phyloP scores from a whole-genome alignment of 495 filamentous ascomycete genomes.

The Amniculicola lignicola region DNA sequence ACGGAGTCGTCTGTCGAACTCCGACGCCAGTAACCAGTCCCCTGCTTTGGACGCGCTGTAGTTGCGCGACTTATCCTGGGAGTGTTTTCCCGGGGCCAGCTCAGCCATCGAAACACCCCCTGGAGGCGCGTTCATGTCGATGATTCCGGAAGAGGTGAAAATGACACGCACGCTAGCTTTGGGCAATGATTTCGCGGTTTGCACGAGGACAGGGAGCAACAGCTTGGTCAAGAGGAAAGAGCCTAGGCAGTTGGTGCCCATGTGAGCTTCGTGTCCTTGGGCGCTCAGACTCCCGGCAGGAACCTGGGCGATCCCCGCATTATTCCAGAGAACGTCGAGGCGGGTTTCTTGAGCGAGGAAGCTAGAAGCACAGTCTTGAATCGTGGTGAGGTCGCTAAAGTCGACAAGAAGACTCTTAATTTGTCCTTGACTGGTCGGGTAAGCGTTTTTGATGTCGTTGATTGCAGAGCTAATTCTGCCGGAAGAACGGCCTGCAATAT shows the following conservation, averaged over 20 bases:
- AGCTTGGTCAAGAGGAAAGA: conserved; percentile 10
- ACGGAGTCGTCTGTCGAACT: conserved; percentile 7
- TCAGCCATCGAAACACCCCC: conserved; percentile 1
- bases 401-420: conserved; percentile 35
- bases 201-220: conserved; percentile 1
- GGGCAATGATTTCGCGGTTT: conserved; percentile 18
- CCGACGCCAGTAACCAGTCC: conserved; percentile 16
- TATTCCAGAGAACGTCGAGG: conserved; percentile 54
- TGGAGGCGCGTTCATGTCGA: conserved; percentile 33
- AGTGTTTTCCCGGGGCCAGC: neutral
- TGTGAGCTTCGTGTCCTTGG: conserved; percentile 32
- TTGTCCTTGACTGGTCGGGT: neutral
- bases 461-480: conserved; percentile 38
- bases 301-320: conserved; percentile 46
- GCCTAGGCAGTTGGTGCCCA: conserved; percentile 24
- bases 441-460: conserved; percentile 16
- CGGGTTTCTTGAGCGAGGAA: conserved; percentile 44
- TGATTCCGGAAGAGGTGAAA: conserved; percentile 37
- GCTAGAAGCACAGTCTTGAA: conserved; percentile 42
- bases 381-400: conserved; percentile 46
- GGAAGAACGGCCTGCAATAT: conserved; percentile 51
- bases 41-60: conserved; percentile 21
- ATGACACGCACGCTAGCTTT: conserved; percentile 37
- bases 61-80: neutral
- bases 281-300: conserved; percentile 42